Evolutionary conservation across 345 rosid species (phyloP).

Genomic region (Hirschfeldia incana): DNA sequence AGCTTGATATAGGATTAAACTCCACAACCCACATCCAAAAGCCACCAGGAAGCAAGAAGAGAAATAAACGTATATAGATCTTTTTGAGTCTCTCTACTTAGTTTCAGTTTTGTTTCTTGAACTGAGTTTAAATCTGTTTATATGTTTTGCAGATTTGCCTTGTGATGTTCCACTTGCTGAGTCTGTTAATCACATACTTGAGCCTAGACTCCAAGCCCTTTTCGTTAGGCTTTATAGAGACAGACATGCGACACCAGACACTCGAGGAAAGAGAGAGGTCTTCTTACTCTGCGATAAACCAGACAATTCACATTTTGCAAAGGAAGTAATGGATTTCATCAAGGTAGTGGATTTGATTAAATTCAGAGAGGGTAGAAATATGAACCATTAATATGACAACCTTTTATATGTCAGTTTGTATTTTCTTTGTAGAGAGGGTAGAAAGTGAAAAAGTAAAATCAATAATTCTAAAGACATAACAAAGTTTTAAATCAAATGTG

Average conservation of each 20-base stretch:
- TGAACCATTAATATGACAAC: too few species aligned
- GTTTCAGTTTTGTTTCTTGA: background rate
- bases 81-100: background rate
- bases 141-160: constrained; percentile 57
- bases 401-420: too few species aligned
- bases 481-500: too few species aligned
- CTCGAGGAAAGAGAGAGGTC: constrained; percentile 70
- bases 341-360: constrained; percentile 64
- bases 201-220: constrained; percentile 61
- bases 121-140: too few species aligned
- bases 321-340: constrained; percentile 49
- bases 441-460: too few species aligned
- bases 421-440: too few species aligned
- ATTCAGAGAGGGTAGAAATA: too few species aligned
- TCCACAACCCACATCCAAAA: constrained; percentile 22
- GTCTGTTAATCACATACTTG: constrained; percentile 52
- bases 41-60: constrained; percentile 39
- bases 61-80: constrained; percentile 29
- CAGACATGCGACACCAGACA: constrained; percentile 70
- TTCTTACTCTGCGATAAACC: constrained; percentile 64
- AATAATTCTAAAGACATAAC: too few species aligned
- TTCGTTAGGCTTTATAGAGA: constrained; percentile 56
- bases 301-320: constrained; percentile 76
- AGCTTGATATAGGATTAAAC: constrained; percentile 29
- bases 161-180: constrained; percentile 58